Percentiles rank a stretch among this genome's conserved stretches.
Conservation (phyloP, 768 basidiomycete genomes). For the Thelephora aurantiotincta region DNA sequence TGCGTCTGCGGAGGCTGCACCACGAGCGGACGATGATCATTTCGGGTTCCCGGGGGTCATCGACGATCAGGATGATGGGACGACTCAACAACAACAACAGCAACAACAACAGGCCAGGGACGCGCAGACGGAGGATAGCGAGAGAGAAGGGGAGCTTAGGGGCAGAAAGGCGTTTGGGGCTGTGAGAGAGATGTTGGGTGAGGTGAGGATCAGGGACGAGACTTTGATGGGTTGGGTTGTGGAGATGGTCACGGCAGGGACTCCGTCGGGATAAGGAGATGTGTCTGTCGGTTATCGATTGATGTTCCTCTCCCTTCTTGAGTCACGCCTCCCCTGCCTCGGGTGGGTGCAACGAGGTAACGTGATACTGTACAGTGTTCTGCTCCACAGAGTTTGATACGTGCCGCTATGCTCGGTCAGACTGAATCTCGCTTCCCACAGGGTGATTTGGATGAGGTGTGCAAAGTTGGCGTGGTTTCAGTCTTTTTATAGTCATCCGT, state of each 20-base stretch:
- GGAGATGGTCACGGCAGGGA: constrained; percentile 42
- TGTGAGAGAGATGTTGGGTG: constrained; percentile 44
- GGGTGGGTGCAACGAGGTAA: no score
- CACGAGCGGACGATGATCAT: constrained; percentile 67
- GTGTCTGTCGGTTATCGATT: not conserved
- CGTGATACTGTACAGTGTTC: no score
- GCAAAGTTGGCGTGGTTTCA: no score
- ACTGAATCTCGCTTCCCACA: no score
- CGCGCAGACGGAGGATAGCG: constrained; percentile 17
- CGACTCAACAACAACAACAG: not conserved
- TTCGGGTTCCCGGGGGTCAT: constrained; percentile 83
- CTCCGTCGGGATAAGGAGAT: constrained; percentile 11
- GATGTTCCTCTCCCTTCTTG: no score
- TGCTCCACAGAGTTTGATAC: no score
- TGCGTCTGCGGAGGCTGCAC: constrained; percentile 49
- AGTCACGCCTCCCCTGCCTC: no score
- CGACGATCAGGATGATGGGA: constrained; percentile 56
- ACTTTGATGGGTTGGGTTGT: constrained; percentile 40
- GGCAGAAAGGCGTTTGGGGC: constrained; percentile 62
- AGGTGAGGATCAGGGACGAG: constrained; percentile 53
- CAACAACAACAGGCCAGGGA: not conserved
- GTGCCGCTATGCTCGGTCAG: no score
- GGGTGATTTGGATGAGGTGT: no score
- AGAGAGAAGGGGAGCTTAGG: constrained; percentile 53
- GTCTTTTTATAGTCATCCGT: no score